Percentiles rank a stretch among this genome's conserved stretches.
phyloP scores from a whole-genome alignment of 306 rosid genomes.

The Herpetospermum pedunculosum region DNA sequence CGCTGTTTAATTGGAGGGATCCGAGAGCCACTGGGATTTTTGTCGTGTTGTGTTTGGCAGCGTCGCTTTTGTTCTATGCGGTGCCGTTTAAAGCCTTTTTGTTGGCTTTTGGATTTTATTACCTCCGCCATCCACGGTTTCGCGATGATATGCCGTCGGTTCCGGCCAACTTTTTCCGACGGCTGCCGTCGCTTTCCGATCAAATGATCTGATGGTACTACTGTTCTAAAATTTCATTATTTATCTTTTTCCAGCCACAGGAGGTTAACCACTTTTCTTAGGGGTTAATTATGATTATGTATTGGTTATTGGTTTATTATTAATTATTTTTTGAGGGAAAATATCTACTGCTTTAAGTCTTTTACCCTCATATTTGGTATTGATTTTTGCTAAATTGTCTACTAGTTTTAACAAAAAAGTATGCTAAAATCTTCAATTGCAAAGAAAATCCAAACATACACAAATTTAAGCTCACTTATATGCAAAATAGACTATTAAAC shows the following conservation, averaged over 20 bases:
- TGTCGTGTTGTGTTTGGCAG: constrained; percentile 45
- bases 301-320: neutral
- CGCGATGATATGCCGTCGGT: constrained; percentile 75
- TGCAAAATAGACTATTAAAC: too few species aligned
- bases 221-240: neutral
- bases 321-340: too few species aligned
- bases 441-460: too few species aligned
- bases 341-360: too few species aligned
- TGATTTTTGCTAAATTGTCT: too few species aligned
- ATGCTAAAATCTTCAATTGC: too few species aligned
- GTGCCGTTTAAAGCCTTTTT: constrained; percentile 51
- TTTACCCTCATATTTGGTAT: too few species aligned
- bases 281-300: neutral
- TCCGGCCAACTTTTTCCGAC: constrained; percentile 51
- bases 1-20: constrained; percentile 64
- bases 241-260: neutral
- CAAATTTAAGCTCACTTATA: too few species aligned
- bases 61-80: constrained; percentile 54
- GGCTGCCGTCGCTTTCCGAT: constrained; percentile 65
- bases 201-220: constrained; percentile 38
- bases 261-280: neutral
- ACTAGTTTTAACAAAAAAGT: too few species aligned
- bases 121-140: constrained; percentile 69
- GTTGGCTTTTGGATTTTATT: constrained; percentile 48
- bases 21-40: constrained; percentile 82